Base-by-base conservation (phyloP, 495 filamentous ascomycete species). In the Talaromyces thailandensis region DNA sequence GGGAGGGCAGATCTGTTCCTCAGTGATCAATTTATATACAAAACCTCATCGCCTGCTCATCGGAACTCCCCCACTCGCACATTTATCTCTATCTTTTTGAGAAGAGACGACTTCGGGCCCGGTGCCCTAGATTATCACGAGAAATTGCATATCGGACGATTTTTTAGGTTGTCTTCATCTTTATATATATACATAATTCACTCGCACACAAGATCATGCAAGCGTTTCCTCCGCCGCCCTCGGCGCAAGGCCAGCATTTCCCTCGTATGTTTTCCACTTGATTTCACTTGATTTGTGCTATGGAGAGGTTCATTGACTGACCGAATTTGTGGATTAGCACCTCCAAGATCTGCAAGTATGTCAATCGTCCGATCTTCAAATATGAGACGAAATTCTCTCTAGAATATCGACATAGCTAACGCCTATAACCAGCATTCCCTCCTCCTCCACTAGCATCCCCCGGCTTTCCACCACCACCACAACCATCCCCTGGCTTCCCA, bases 391-490 rank as follows among this genome's bases (percentile, higher is more conserved):
- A 32, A 6, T 60, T 28, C 5, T 60, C 29, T 3, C 14, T 61
- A 23, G 12, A 31, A n/a, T 31, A 6, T 56, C 26, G 11, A 56
- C n/a, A 56, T 1, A 57, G 8, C 55, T 31, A 35, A 31, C 16
- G 21, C 8, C 24, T 12, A 35, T 57, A 57, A 57, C 6, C 55
- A 57, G 55, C 55, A 57, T 57, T 67, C 48, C 67, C 63, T 37
- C 56, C 45, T 48, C 23, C 61, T 3, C 61, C 65, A 26, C 67
- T 67, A 12, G 31, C 31, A 7, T 64, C 70, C 7, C 65, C 71
- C 3, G 66, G 66, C 7, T 72, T 70, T 35, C 66, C 76, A 24
- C 67, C 74, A 16, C 72, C 73, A 3, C 69, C 69, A 18, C 71
- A 69, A n/a, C 24, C 29, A n/a, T 64, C 70, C 9, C 65, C 71